Base-by-base conservation (phyloP, 805 yeast genomes). In the Saccharomycopsis olivae region DNA sequence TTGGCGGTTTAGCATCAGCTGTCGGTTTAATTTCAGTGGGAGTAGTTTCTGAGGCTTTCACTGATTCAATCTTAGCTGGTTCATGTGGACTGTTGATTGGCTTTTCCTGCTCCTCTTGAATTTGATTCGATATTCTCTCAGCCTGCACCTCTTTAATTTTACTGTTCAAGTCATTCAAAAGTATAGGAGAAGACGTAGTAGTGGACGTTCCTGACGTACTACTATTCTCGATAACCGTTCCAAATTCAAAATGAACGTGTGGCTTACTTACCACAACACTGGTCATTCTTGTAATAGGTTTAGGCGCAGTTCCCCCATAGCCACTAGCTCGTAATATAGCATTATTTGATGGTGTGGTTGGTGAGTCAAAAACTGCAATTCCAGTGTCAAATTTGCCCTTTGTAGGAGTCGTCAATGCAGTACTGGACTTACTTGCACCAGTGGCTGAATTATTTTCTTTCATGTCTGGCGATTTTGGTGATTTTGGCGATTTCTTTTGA, bases 191-290 rank as follows among this genome's bases (percentile, higher is more conserved):
- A 10, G 45, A 40, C 9, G 45, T 19, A 5, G 46, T 38, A 13
- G 38, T 21, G 11, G 47, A 37, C 14, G 33, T 27, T 4, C 41
- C 36, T 16, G 47, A 44, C 14, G 23, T 15, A 30, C 24, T 32
- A 29, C 33, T 44, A 11, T 40, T 36, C 13, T 38, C 42, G 17
- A 40, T 35, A n/a, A 44, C 47, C 2, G 47, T 44, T 4, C 47
- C 47, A 38, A 35, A 35, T 35, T 44, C 47, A 16, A 44, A 36
- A 5, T 25, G 36, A 13, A 41, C 35, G 16, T 32, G 25, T 11
- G 10, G 13, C 8, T 18, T 14, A 11, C 9, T 31, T 9, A 14
- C 15, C 8, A 15, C 15, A 20, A 10, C n/a, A 5, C 21, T 18
- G 18, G 8, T 17, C 6, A 19, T 6, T 16, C 13, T 29, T 14